Conservation (phyloP, 192 early-diverging fungal species). For the Backusella tarrabulga region DNA sequence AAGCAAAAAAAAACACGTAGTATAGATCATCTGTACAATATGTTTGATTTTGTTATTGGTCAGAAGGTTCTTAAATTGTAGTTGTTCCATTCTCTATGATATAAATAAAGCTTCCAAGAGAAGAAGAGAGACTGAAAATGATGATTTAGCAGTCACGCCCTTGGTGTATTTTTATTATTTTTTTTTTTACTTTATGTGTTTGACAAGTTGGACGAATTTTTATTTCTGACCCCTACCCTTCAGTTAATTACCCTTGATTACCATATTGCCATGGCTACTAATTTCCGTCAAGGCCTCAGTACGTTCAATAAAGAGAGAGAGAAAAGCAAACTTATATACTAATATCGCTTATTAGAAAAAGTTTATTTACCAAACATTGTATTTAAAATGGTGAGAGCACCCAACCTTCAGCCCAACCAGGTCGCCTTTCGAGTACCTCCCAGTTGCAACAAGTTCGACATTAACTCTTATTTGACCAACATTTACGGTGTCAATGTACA, state of each 20-base stretch:
- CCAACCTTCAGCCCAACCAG: constrained; percentile 78
- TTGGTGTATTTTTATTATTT: neutral
- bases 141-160: neutral
- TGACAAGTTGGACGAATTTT: neutral
- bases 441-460: constrained; percentile 92
- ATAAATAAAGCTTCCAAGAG: too few species aligned
- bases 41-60: too few species aligned
- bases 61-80: too few species aligned
- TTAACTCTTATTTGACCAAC: constrained; percentile 78
- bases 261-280: constrained; percentile 10
- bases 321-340: neutral
- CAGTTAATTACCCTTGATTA: neutral
- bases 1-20: too few species aligned
- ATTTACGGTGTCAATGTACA: constrained; percentile 82
- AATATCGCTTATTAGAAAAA: constrained; percentile 38
- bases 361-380: constrained; percentile 87
- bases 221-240: constrained; percentile 1
- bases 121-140: neutral
- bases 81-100: too few species aligned
- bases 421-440: constrained; percentile 90
- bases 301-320: constrained; percentile 6
- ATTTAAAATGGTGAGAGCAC: constrained; percentile 77
- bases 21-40: too few species aligned
- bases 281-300: constrained; percentile 30
- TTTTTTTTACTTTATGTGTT: neutral